Base-by-base conservation (phyloP, 768 basidiomycete genomes). In the Lentinula edodes region DNA sequence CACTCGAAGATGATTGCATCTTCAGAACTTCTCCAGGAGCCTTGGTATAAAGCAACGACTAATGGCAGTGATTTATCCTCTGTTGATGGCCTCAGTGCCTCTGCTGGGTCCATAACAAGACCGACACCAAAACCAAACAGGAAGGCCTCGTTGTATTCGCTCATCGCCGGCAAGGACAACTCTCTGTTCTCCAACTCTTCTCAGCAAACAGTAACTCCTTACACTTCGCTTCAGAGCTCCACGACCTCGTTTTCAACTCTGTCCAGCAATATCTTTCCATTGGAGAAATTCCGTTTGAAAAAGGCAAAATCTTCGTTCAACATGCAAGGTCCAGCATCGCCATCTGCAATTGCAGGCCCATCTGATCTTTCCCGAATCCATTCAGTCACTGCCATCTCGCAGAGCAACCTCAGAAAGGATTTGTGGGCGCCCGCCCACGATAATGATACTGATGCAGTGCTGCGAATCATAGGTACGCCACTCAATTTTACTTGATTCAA, bases 171-270 rank as follows among this genome's bases (percentile, higher is more conserved):
- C 38, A 56, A 28, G 36, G 43, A 20, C 23, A 12, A 18, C 41
- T 56, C 55, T 23, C 15, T 56, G 12, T 56, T 56, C 16, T 56
- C 55, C 32, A 56, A 56, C 32, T 15, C 23, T n/a, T 56, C 55
- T 34, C 55, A 56, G 6, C 38, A 42, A 45, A 56, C 55, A 6
- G 39, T 56, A 1, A 56, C 38, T 3, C 23, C n/a, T n/a, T 43
- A 41, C 15, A 56, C 55, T 3, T 56, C 55, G 23, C 38, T 54
- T 2, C 53, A 56, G 6, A 56, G 55, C 23, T 56, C 55, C 36
- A 32, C 55, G 0, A 43, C 20, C n/a, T 56, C 55, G 23, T 10
- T 56, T 34, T 43, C 55, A 2, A 56, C 23, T 56, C 23, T 10
- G n/a, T 15, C n/a, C 35, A 16, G 20, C 35, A 52, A 54, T 36